These are phyloP conservation scores for Thuja plicata DNA, from an alignment of 83 land plant genomes.

Conservation along the genomic window DNA sequence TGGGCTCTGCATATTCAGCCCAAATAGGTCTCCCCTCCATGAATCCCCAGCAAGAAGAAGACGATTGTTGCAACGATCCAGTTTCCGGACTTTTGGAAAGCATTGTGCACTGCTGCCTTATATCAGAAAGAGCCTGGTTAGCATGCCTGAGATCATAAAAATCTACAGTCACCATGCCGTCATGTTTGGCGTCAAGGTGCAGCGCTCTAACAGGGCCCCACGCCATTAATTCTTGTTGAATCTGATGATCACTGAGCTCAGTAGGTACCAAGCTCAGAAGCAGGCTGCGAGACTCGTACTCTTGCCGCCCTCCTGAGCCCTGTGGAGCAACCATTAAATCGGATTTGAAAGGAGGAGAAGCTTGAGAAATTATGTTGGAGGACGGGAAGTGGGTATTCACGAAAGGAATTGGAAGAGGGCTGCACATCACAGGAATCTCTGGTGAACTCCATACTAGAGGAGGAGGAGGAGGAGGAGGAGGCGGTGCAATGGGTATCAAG, in stretches of 20 bases:
- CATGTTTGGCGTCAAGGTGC: constrained; percentile 40
- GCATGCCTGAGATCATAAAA: constrained; percentile 87
- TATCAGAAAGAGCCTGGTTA: constrained; percentile 54
- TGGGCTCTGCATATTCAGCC: constrained; percentile 37
- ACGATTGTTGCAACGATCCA: neutral
- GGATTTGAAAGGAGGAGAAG: neutral
- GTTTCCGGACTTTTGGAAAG: neutral
- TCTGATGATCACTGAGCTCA: constrained; percentile 41
- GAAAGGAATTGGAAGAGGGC: neutral
- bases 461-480: neutral
- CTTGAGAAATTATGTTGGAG: neutral
- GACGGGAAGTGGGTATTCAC: neutral
- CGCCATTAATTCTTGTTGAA: constrained; percentile 59
- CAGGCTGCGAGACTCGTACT: neutral
- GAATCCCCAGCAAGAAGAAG: constrained; percentile 16
- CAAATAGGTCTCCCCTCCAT: constrained; percentile 34
- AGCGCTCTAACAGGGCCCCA: constrained; percentile 84
- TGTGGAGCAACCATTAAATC: neutral
- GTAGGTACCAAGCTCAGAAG: constrained; percentile 10
- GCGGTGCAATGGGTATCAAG: neutral
- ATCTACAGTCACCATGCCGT: constrained; percentile 77
- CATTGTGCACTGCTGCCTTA: constrained; percentile 69
- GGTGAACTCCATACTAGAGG: neutral
- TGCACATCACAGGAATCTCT: neutral
- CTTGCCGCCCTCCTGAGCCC: neutral